Conservation (phyloP, 2,329 filamentous ascomycete species). For the Talaromyces albobiverticillius region DNA sequence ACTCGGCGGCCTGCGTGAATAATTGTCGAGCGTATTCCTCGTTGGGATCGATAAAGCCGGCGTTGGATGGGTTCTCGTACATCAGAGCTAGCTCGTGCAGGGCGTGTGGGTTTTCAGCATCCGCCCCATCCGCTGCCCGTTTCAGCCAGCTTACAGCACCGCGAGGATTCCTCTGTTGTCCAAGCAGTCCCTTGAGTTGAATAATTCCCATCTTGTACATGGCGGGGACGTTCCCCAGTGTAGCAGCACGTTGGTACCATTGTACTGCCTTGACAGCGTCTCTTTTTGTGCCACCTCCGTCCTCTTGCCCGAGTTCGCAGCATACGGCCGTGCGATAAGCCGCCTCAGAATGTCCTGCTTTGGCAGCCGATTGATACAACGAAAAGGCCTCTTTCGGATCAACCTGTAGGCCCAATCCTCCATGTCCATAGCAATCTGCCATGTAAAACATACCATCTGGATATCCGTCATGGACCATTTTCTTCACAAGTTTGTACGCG, state of each 20-base stretch:
- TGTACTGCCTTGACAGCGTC: constrained; percentile 94
- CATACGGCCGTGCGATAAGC: constrained; percentile 96
- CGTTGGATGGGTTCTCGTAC: constrained; percentile 55
- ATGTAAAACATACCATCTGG: constrained; percentile 89
- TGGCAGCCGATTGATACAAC: constrained; percentile 90
- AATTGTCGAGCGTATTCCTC: constrained; percentile 76
- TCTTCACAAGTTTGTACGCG: constrained; percentile 88
- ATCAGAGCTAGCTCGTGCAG: constrained; percentile 77
- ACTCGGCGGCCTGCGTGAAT: constrained; percentile 78
- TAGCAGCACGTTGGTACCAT: constrained; percentile 94
- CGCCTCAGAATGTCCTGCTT: constrained; percentile 77
- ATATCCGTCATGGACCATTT: constrained; percentile 70
- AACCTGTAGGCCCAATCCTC: constrained; percentile 70
- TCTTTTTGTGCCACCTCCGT: constrained; percentile 85
- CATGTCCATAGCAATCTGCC: constrained; percentile 84
- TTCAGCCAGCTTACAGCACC: constrained; percentile 93
- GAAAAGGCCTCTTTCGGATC: constrained; percentile 92
- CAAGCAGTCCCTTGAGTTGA: constrained; percentile 85
- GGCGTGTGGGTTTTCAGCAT: constrained; percentile 88
- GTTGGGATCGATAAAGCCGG: constrained; percentile 75
- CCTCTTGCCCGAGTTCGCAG: constrained; percentile 92
- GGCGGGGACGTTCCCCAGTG: constrained; percentile 83
- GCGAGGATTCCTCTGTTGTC: constrained; percentile 74
- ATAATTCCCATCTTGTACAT: constrained; percentile 99
- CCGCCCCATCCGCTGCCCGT: constrained; percentile 82